Evolutionary conservation across 805 yeast species (phyloP), one percentile per base, ranked within the genome.

Genomic region (Lachancea sp.): DNA sequence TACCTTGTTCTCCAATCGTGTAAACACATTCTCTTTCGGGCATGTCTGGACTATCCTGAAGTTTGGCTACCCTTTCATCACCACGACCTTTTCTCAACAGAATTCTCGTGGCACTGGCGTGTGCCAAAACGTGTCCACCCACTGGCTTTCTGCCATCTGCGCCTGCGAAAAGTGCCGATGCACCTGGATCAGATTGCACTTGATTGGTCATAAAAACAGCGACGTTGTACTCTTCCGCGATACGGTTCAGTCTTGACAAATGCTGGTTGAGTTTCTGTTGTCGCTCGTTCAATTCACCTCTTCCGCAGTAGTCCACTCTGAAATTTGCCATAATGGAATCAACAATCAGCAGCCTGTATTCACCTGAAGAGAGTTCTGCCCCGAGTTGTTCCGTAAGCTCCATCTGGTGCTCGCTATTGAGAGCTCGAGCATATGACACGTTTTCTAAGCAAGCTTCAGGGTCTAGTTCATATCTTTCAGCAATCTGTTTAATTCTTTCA

Each of bases 111-210:
- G 89, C 88, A 13, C 88, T 81, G 4, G 88, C 85, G 66, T 83
- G 90, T 1, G 89, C 91, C 52, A 85, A 69, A 48, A 85, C 84
- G 60, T 85, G 89, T 1, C 93, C 93, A 18, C 93, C 91, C 51
- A 84, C 81, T 1, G 93, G 91, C 61, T 85, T 85, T 55, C 88
- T 77, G 6, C 91, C 90, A 64, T 85, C 91, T 8, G 88, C 89
- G 42, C 85, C 74, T 26, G 83, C 88, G 75, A 85, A 84, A 18
- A 81, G 67, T 0, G 89, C 82, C 53, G 82, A 77, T 1, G 91
- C 93, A 49, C 89, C 91, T 5, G 89, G 91, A 60, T 85, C 91
- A 7, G 89, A 84, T 50, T 84, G 91, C 13, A 84, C 89, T 59
- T 84, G 91, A 54, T 84, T 84, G 1, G 82, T 78, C 67, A 84